A percentile compares a stretch with the other conserved stretches of the same genome.
phyloP scores from a whole-genome alignment of 139 green algal genomes.

The Mesotaenium endlicherianum region DNA sequence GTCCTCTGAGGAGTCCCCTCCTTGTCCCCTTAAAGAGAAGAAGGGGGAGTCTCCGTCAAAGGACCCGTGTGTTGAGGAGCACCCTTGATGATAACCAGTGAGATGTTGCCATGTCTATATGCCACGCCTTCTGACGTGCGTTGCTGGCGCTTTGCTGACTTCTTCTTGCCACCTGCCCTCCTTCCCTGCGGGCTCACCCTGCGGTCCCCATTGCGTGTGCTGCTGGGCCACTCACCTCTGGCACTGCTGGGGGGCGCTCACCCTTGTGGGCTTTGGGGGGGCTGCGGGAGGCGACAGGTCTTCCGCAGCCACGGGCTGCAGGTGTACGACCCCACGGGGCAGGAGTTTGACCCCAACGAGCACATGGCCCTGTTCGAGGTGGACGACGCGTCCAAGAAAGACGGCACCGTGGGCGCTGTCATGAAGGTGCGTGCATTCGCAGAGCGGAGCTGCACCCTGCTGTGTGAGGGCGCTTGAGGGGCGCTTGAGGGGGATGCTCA shows the following conservation, averaged over 20 bases:
- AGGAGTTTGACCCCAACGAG: constrained; percentile 92
- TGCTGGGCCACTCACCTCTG: no score
- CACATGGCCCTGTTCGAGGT: constrained; percentile 88
- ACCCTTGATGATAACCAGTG: no score
- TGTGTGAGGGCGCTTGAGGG: not conserved
- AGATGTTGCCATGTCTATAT: no score
- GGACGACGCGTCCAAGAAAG: constrained; percentile 65
- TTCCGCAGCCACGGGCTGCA: constrained; percentile 74
- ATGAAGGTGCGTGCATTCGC: constrained; percentile 65
- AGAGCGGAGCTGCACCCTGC: not conserved
- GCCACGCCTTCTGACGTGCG: no score
- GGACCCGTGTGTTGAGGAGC: no score
- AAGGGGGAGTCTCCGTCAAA: no score
- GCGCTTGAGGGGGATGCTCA: not conserved
- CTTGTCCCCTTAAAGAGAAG: no score
- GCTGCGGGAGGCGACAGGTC: constrained; percentile 60
- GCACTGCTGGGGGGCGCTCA: no score
- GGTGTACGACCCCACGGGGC: constrained; percentile 68
- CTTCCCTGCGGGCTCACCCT: not conserved
- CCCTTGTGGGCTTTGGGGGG: no score
- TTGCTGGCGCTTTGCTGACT: no score
- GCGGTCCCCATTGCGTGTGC: not conserved
- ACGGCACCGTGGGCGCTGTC: constrained; percentile 74
- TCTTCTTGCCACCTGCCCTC: not conserved
- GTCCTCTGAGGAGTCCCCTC: no score